Evolutionary conservation across 73 alveolate species (phyloP).

Genomic region (Paramecium primaurelia): DNA sequence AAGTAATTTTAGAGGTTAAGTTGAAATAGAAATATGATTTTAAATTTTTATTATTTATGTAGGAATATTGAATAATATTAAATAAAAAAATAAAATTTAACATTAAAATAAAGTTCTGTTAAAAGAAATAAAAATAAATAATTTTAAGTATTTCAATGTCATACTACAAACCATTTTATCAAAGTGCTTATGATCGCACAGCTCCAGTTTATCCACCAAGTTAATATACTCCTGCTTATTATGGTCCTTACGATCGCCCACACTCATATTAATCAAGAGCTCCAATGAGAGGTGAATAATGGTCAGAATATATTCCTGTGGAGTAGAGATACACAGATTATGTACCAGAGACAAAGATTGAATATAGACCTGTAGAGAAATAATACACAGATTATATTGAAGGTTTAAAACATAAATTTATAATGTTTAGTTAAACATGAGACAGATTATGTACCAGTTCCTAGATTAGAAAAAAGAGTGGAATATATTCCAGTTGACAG

Average conservation of each 20-base stretch:
- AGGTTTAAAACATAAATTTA: background rate
- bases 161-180: background rate
- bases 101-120: background rate
- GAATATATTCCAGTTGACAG: conserved; percentile 62
- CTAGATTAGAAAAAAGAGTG: conserved; percentile 55
- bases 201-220: background rate
- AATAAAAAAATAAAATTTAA: background rate
- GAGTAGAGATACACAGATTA: conserved; percentile 58
- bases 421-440: conserved; percentile 41
- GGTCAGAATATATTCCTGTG: conserved; percentile 61
- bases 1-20: background rate
- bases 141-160: background rate
- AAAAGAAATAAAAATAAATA: background rate
- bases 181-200: background rate
- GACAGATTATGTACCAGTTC: conserved; percentile 56
- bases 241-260: background rate
- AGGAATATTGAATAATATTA: background rate
- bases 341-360: conserved; percentile 58
- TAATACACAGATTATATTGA: conserved; percentile 53
- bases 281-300: conserved; percentile 45
- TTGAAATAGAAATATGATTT: background rate
- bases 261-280: background rate
- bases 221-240: background rate
- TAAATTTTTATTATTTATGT: no score
- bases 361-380: conserved; percentile 57